phyloP scores from a whole-genome alignment of 139 green algal genomes.

The Picochlorum costavermella region DNA sequence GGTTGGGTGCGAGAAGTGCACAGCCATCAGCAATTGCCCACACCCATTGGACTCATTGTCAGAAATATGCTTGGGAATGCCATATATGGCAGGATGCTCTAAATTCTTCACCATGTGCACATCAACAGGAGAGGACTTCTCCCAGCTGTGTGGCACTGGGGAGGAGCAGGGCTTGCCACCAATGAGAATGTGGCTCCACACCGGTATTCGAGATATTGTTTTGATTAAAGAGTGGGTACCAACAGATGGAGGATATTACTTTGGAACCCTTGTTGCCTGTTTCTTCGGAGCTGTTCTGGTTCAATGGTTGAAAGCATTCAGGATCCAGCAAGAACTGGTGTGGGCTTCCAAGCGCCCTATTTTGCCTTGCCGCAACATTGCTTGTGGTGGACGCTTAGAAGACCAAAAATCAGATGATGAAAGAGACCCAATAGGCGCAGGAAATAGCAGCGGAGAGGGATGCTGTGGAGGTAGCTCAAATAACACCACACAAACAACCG shows the following conservation, averaged over 20 bases:
- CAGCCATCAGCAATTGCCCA: conserved; percentile 8
- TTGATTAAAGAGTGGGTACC: conserved; percentile 32
- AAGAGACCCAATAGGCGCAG: background rate
- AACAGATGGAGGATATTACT: conserved; percentile 13
- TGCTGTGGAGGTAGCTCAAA: background rate
- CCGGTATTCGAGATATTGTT: conserved; percentile 24
- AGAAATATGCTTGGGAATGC: conserved; percentile 13
- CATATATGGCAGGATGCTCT: conserved; percentile 13
- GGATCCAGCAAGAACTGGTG: conserved; percentile 7
- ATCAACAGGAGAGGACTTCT: conserved; percentile 15
- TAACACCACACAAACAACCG: background rate
- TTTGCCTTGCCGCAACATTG: background rate
- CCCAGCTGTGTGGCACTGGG: conserved; percentile 7
- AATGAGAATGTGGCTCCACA: conserved; percentile 30
- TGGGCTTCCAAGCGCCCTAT: conserved; percentile 9
- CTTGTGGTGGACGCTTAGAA: background rate
- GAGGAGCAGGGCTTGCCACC: background rate
- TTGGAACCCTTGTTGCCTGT: conserved; percentile 20
- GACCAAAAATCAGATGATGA: background rate
- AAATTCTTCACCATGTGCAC: conserved; percentile 19
- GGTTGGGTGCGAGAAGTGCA: conserved; percentile 17
- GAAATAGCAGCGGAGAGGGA: too few relatives aligned
- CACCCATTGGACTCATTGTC: conserved; percentile 10
- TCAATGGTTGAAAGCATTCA: conserved; percentile 19
- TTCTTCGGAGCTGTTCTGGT: conserved; percentile 10